Evolutionary conservation across 1,284 basidiomycete genomes (phyloP), one percentile per base, ranked within the genome.

Genomic region (Pyrrhoderma noxium): DNA sequence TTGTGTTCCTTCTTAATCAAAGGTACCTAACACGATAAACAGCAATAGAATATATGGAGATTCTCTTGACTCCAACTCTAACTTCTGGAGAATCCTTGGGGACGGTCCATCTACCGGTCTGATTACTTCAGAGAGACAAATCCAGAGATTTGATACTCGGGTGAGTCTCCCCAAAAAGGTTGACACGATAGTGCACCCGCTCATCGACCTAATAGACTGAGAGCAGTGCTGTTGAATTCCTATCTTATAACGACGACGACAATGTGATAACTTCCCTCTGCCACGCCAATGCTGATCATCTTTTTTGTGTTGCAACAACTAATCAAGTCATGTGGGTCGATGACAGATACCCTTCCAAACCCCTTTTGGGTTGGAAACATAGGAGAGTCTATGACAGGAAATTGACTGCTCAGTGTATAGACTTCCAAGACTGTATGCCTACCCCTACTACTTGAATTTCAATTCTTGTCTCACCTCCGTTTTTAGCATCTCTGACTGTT

Each of bases 251-350:
- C 16, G 52, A 54, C 14, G 34, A 31, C 14, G 18, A 31, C n/a
- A 36, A 55, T 34, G 49, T 55, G n/a, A 47, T 60, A 9, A 59
- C 59, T 11, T 60, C 58, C 7, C 34, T 59, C 25, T 54, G 51
- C 13, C 37, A 37, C 22, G 42, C 49, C 14, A 39, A 45, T 18
- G 31, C 38, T 18, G 37, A 41, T 13, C 50, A 56, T 31, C 19
- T 59, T 5, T 44, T 55, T 43, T 73, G 75, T 8, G 58, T 85
- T 3, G 73, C 70, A 35, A 79, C 84, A 0, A 88, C 82, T 0
- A 68, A 65, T 2, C 72, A 82, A 43, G 60, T 89, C 18, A 54
- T 82, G 13, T 89, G 84, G 84, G 61, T 88, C 25, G 86, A 89
- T 58, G 66, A 71, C 37, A 75, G 85, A 27, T 74, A 71, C 59